phyloP scores from a whole-genome alignment of 2,329 filamentous ascomycete genomes.

The Thielaviopsis euricoi region DNA sequence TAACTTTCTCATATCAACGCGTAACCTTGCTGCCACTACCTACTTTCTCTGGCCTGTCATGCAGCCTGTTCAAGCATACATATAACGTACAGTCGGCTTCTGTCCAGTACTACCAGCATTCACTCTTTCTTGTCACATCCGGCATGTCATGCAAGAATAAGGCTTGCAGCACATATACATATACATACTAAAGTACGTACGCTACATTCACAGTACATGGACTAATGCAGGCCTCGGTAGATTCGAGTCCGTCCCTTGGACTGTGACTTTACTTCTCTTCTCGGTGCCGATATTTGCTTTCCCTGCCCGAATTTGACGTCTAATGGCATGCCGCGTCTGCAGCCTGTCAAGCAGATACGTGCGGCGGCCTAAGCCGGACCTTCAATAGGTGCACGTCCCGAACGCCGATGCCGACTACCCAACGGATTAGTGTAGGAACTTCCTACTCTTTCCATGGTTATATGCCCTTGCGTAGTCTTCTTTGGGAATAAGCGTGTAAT shows the following conservation, averaged over 20 bases:
- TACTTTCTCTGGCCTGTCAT: no score
- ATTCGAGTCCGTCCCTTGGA: neutral
- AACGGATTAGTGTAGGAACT: no score
- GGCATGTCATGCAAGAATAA: neutral
- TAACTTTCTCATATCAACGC: constrained; percentile 6
- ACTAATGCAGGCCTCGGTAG: neutral
- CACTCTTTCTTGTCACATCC: neutral
- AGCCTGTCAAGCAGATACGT: neutral
- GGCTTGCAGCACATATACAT: neutral
- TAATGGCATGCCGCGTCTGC: neutral
- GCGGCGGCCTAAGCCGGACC: neutral
- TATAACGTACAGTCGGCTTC: neutral
- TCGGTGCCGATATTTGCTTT: neutral
- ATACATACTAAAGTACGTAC: neutral
- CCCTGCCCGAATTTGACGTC: neutral
- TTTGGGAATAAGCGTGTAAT: neutral
- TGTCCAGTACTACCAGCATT: neutral
- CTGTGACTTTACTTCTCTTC: no score
- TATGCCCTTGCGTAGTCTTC: neutral
- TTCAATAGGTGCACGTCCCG: neutral
- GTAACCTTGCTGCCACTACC: neutral
- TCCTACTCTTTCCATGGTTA: no score
- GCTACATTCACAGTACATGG: neutral
- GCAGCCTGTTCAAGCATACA: neutral
- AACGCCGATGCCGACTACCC: neutral